Percentiles rank a stretch among this genome's conserved stretches.
Conservation (phyloP, 2,329 filamentous ascomycete species). For the Sclerotinia trifoliorum region DNA sequence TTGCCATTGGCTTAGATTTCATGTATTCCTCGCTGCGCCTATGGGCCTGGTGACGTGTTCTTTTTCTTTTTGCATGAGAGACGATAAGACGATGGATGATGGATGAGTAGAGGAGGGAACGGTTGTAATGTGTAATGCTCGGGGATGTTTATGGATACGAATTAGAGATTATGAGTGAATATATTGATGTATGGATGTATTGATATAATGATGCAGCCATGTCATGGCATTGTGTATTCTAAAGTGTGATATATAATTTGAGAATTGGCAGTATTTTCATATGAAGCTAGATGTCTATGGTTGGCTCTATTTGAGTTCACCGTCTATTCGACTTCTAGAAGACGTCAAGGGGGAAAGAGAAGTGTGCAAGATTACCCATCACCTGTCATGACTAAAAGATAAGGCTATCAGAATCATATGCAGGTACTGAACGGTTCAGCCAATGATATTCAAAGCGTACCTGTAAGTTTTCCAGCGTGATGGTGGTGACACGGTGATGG, state of each 20-base stretch:
- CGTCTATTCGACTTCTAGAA: neutral
- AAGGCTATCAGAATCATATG: neutral
- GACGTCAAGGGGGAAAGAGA: neutral
- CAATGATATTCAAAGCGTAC: neutral
- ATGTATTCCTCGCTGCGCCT: neutral
- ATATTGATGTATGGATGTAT: neutral
- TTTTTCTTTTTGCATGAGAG: neutral
- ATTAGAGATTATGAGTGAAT: neutral
- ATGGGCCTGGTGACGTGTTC: neutral
- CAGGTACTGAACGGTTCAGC: neutral
- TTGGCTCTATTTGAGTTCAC: neutral
- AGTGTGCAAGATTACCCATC: neutral
- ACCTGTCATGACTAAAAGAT: neutral
- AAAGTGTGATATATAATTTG: neutral
- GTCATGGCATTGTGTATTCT: neutral
- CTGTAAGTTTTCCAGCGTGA: neutral
- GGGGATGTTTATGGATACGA: neutral
- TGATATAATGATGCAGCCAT: no score
- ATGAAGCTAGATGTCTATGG: neutral
- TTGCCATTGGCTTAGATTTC: constrained; percentile 41
- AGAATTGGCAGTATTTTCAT: no score
- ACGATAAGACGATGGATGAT: constrained; percentile 14
- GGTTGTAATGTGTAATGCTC: constrained; percentile 10
- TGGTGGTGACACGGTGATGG: no score
- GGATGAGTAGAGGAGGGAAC: neutral